Base-by-base conservation (phyloP, 1,284 basidiomycete species). In the Fomitiporia mediterranea region DNA sequence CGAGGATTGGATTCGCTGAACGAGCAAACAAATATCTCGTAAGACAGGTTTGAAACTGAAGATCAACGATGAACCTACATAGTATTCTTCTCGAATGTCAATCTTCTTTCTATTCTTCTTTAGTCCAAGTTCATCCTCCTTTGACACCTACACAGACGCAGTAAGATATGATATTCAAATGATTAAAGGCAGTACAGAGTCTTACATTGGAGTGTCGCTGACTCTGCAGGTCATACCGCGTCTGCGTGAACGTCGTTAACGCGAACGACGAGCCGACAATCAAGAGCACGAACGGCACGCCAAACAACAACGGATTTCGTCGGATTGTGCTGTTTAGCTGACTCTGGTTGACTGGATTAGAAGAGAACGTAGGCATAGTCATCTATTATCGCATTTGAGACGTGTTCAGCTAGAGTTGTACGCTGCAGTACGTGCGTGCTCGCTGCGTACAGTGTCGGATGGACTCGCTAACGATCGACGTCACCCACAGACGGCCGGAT, bases 71-170 rank as follows among this genome's bases (percentile, higher is more conserved):
- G 11, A 19, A 84, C 91, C 70, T 73, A 95, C 93, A 68, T 89
- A 98, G 72, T 98, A 98, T 69, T 98, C 96, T 70, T 98, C 95
- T 49, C 92, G 74, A 23, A 98, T 88, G 69, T 98, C 94, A 58
- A 98, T 85, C 74, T 84, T 89, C 73, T 89, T 91, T 69, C 91
- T 79, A 48, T 86, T 82, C 72, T 81, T 84, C 62, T 84, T 80
- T 70, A 98, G 78, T 3, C 86, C 82, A 43, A 97, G 75, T 64
- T 91, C 89, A 64, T 97, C 86, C 69, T 97, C 90, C 65, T 86
- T 87, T 32, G 81, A 80, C 32, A 98, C 70, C 83, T 91, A 59
- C 15, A 44, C 15, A 30, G n/a, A 1, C 27, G 27, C 30, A 3
- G n/a, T 25, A 19, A n/a, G 7, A 39, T 32, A 27, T 43, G 15